These are phyloP conservation scores for Apophysomyces variabilis DNA, from an alignment of 371 early-diverging fungal species.

Conservation along the genomic window DNA sequence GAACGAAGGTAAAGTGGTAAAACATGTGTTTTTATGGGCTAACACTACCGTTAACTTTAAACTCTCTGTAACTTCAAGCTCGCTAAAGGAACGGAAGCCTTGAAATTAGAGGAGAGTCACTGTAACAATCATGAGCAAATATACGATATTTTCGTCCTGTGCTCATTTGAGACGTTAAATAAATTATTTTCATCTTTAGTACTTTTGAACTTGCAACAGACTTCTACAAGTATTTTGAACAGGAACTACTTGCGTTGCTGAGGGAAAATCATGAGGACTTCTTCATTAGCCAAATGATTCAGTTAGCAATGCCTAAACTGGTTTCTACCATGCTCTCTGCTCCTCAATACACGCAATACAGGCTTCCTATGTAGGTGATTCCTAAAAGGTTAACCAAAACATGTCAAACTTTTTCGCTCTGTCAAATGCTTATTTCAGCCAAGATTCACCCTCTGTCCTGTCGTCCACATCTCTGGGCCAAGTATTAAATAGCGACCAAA, in stretches of 20 bases:
- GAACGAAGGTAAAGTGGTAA: too few relatives aligned
- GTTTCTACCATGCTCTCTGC: background rate
- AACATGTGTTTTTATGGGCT: too few relatives aligned
- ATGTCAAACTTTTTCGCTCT: background rate
- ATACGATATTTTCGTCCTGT: too few relatives aligned
- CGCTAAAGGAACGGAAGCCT: too few relatives aligned
- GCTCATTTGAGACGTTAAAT: too few relatives aligned
- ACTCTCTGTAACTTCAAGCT: too few relatives aligned
- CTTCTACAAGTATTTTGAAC: conserved; percentile 7
- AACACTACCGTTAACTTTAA: too few relatives aligned
- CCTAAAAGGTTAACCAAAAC: too few relatives aligned
- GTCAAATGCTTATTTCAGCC: background rate
- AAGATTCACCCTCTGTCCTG: background rate
- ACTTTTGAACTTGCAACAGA: conserved; percentile 14
- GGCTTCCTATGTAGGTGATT: too few relatives aligned
- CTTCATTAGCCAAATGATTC: background rate
- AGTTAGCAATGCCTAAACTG: background rate
- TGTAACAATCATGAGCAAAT: too few relatives aligned
- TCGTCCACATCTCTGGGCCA: background rate
- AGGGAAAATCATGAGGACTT: background rate
- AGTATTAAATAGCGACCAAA: background rate
- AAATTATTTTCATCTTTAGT: background rate
- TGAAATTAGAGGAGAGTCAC: too few relatives aligned
- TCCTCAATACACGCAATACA: too few relatives aligned
- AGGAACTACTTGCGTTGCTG: background rate